Conservation (phyloP, 495 filamentous ascomycete genomes). For the Oleoguttula mirabilis region DNA sequence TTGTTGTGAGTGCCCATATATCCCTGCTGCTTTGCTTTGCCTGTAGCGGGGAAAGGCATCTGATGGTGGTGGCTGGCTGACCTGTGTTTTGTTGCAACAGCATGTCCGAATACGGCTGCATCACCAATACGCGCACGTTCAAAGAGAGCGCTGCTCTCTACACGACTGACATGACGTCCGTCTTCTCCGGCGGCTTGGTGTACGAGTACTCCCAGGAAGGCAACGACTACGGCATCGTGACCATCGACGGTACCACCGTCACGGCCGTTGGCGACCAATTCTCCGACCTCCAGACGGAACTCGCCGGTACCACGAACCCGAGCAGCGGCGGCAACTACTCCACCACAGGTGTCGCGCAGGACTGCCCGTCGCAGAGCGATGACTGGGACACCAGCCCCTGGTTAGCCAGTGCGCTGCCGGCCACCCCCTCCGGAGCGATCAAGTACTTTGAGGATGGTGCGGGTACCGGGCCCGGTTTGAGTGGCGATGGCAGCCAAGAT, state of each 20-base stretch:
- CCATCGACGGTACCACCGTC: constrained; percentile 46
- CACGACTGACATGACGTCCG: constrained; percentile 66
- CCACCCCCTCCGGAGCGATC: constrained; percentile 55
- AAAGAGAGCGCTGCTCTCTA: constrained; percentile 70
- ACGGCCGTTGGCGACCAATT: constrained; percentile 50
- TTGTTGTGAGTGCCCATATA: constrained; percentile 50
- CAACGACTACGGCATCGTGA: constrained; percentile 65
- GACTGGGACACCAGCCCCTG: constrained; percentile 58
- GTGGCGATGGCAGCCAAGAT: neutral
- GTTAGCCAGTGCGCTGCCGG: constrained; percentile 50
- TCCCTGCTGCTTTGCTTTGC: too few species aligned
- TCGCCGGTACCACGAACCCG: constrained; percentile 51
- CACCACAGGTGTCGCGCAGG: constrained; percentile 45
- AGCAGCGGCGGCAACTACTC: constrained; percentile 68
- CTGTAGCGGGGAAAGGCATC: too few species aligned
- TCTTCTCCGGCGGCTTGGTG: constrained; percentile 90
- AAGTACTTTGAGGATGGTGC: constrained; percentile 63
- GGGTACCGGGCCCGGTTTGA: constrained; percentile 57
- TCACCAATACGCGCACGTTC: constrained; percentile 65
- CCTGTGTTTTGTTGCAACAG: too few species aligned
- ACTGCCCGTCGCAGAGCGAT: constrained; percentile 55
- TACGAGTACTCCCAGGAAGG: constrained; percentile 83
- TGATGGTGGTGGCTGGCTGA: too few species aligned
- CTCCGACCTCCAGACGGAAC: constrained; percentile 50
- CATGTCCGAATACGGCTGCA: constrained; percentile 90